Base-by-base conservation (phyloP, 805 yeast species). In the Ogataea henricii region DNA sequence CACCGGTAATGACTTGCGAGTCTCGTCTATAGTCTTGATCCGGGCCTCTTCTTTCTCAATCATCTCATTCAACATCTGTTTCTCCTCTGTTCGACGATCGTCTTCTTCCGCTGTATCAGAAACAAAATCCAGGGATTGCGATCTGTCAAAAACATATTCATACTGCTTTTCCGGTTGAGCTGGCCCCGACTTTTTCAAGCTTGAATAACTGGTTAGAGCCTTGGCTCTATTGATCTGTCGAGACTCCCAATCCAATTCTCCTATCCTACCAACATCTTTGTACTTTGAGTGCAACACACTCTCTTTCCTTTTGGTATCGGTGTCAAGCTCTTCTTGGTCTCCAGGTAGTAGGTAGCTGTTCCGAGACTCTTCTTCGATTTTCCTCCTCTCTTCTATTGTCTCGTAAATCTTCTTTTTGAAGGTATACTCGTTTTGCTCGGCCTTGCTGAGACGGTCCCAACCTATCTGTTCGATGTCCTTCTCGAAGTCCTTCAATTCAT, bases 81-180 rank as follows among this genome's bases (percentile, higher is more conserved):
- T 71, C 60, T 74, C 67, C 14, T 42, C 55, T 49, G 22, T 59
- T 53, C 43, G 54, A 53, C 50, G 66, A 2, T 54, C 56, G 18
- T 57, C 60, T 9, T 57, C 56, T 14, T 60, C 72, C n/a, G 49
- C 46, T 2, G 65, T 60, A 21, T 77, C 82, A 14, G 71, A 67
- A 1, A 76, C 71, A 52, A 79, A 83, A n/a, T 79, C 78, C 16
- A 84, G 77, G 48, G 73, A 71, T 47, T 85, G 88, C 0, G 79
- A 70, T 37, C 77, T 76, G 62, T 88, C 94, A 65, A 86, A 86
- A 0, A 89, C 92, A 67, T 74, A 89, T 10, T 87, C 95, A 58
- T 85, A 88, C 35, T 79, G 64, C 29, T 65, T 73, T 2, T 69
- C 68, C 0, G 49, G 50, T 26, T 61, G 62, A 37, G 56, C 34